Conservation (phyloP, 2,329 filamentous ascomycete species). For the Colletotrichum sp. region DNA sequence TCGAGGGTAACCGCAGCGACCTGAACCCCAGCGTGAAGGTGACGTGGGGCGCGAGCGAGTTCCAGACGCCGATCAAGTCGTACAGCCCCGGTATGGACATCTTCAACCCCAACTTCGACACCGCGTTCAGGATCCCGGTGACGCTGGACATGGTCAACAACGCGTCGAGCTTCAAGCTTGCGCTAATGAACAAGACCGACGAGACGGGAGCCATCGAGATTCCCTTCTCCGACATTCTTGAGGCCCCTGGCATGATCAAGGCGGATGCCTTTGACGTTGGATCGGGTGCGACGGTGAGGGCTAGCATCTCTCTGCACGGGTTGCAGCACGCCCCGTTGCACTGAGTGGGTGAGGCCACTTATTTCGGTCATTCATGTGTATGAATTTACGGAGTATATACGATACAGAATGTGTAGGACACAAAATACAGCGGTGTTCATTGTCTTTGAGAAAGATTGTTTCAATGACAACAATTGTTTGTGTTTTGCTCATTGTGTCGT, state of each 20-base stretch:
- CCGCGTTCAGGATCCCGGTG: slow-evolving; percentile 47
- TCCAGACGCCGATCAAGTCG: slow-evolving; percentile 43
- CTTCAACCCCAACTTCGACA: slow-evolving; percentile 52
- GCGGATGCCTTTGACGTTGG: slow-evolving; percentile 39
- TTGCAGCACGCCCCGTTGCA: slow-evolving; percentile 18
- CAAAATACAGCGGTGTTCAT: background rate
- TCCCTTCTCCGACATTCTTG: slow-evolving; percentile 36
- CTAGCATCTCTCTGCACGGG: slow-evolving; percentile 39
- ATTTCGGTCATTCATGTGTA: background rate
- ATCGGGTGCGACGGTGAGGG: slow-evolving; percentile 35
- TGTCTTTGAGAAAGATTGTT: background rate
- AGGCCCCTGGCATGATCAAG: slow-evolving; percentile 31
- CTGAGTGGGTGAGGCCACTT: background rate
- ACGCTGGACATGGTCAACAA: slow-evolving; percentile 30
- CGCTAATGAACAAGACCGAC: slow-evolving; percentile 36
- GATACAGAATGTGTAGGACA: background rate
- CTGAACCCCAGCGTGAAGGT: slow-evolving; percentile 51
- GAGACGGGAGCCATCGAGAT: slow-evolving; percentile 39
- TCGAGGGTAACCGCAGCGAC: slow-evolving; percentile 46
- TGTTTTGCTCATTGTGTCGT: fast-evolving
- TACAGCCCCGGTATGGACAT: slow-evolving; percentile 51
- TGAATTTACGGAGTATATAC: background rate
- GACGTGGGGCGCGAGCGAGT: slow-evolving; percentile 43
- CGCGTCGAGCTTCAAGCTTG: slow-evolving; percentile 33
- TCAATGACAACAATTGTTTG: background rate